Evolutionary conservation across 1,139 yeast genomes (phyloP).

Genomic region (Blastobotrys illinoisensis): DNA sequence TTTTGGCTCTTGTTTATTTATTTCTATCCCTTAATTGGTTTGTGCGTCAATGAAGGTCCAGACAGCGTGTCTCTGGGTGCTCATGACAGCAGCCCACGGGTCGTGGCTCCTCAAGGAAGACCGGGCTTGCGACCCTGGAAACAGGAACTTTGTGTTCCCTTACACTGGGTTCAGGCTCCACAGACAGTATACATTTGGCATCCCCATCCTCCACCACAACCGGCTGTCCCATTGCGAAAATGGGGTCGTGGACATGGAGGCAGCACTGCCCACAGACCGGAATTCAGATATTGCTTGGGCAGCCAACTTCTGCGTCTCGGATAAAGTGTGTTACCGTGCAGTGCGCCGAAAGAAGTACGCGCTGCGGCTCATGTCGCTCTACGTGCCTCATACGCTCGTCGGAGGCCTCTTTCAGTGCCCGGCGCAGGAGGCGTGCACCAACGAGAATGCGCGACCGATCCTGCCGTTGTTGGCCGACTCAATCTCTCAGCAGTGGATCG

Average conservation of each 20-base stretch:
- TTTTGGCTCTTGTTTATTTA: not conserved
- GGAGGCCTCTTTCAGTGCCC: constrained; percentile 63
- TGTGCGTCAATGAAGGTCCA: not conserved
- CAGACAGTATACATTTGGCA: constrained; percentile 41
- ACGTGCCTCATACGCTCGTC: constrained; percentile 54
- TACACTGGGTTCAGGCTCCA: constrained; percentile 59
- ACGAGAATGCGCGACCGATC: constrained; percentile 41
- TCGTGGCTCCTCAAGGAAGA: constrained; percentile 28
- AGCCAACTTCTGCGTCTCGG: constrained; percentile 43
- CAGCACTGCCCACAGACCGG: constrained; percentile 35
- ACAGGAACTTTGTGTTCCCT: constrained; percentile 31
- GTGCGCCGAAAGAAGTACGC: constrained; percentile 62
- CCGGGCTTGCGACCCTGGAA: constrained; percentile 37
- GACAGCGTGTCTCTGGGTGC: not conserved
- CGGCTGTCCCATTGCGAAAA: constrained; percentile 49
- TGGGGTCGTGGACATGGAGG: constrained; percentile 49
- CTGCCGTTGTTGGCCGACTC: constrained; percentile 58
- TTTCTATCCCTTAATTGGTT: too few relatives aligned
- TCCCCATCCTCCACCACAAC: constrained; percentile 45
- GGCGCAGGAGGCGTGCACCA: constrained; percentile 30
- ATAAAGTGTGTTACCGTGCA: constrained; percentile 49
- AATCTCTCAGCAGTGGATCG: constrained; percentile 35
- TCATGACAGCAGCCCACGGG: constrained; percentile 4
- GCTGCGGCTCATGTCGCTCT: constrained; percentile 43
- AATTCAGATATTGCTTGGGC: constrained; percentile 49